Evolutionary conservation across 768 basidiomycete genomes (phyloP), one percentile per base, ranked within the genome.

Genomic region (Tubosaeta sp.): DNA sequence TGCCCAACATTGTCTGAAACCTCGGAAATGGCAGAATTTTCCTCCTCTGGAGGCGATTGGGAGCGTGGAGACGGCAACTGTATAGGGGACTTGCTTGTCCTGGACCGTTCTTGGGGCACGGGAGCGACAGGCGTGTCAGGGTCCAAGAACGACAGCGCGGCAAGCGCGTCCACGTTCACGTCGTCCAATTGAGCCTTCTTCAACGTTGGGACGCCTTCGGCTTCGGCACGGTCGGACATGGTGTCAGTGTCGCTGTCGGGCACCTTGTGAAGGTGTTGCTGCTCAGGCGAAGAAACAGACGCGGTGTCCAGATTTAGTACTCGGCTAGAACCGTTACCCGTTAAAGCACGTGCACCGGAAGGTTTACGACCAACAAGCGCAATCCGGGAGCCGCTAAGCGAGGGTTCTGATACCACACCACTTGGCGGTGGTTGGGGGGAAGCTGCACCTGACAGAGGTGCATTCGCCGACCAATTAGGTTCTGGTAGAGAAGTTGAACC

Each of bases 261-360:
- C 11, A 43, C 43, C 48, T 53, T 61, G 58, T 54, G 69, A 69
- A 53, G 51, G 38, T 59, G 63, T 31, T 50, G 61, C 55, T 50
- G 61, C 55, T 69, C 68, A 53, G 67, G 67, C 69, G 75, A 70
- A 67, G 76, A 66, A 73, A 65, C 60, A 47, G 64, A 69, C 59
- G 68, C 56, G 17, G 62, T 60, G 53, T 72, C 66, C 57, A 54
- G 50, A 68, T 71, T 71, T 68, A 57, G 62, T 52, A 59, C 70
- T 71, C 59, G 78, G 76, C 65, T 69, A 58, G 57, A 46, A 44
- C 65, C 62, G 59, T 43, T 52, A 54, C 48, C 50, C 5, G 59
- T 54, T 51, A 74, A 80, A 44, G 85, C 88, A 84, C 88, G 88
- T 84, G 88, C 88, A 45, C 88, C 88, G 31, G 86, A 85, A 19